These are phyloP conservation scores for Nicotiana attenuata DNA, from an alignment of 257 asterid genomes.

Conservation along the genomic window DNA sequence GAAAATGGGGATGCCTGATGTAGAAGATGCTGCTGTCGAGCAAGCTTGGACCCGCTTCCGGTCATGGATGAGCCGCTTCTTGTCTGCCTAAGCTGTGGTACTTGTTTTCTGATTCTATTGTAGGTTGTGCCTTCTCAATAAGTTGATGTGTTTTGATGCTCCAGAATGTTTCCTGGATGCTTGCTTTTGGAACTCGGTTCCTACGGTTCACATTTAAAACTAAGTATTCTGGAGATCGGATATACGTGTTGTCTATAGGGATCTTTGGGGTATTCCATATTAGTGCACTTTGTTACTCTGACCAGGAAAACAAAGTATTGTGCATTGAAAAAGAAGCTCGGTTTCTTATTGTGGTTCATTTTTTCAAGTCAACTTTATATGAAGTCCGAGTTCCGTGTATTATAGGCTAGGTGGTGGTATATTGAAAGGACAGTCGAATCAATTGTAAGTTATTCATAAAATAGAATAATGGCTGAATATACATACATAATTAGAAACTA, in stretches of 20 bases:
- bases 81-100: conserved; percentile 33
- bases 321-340: neutral
- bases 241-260: neutral
- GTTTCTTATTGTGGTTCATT: neutral
- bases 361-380: neutral
- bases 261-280: neutral
- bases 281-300: neutral
- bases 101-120: neutral
- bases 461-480: neutral
- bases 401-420: neutral
- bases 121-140: neutral
- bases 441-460: neutral
- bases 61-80: conserved; percentile 71
- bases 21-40: conserved; percentile 62
- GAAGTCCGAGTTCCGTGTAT: neutral
- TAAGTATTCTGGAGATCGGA: neutral
- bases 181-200: neutral
- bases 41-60: conserved; percentile 83
- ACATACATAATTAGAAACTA: neutral
- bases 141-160: neutral
- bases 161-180: neutral
- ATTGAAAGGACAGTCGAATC: neutral
- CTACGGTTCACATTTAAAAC: neutral
- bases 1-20: conserved; percentile 74
- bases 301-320: neutral